A percentile compares a stretch with the other conserved stretches of the same genome.
These are phyloP conservation scores for Haematococcus sp. DNA, from an alignment of 139 green algal species.

Conservation along the genomic window DNA sequence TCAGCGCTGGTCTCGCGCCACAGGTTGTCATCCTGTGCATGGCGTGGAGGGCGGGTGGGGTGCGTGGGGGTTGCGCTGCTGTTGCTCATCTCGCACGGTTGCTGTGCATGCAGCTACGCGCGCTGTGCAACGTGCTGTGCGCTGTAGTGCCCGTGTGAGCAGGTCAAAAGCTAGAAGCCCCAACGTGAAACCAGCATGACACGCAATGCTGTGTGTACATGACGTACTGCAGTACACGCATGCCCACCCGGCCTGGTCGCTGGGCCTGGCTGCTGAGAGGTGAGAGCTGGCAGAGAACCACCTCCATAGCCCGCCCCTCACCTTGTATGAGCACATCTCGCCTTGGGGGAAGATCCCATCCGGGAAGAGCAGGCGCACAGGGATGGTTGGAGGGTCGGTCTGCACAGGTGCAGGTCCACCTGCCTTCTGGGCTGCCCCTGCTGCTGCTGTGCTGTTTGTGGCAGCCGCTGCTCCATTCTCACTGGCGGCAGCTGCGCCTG, in stretches of 20 bases:
- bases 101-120: no score
- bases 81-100: not conserved
- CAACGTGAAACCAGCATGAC: no score
- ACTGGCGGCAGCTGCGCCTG: not conserved
- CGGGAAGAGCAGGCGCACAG: slow-evolving; percentile 84
- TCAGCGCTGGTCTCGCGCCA: slow-evolving; percentile 92
- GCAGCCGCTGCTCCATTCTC: not conserved
- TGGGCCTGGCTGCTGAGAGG: no score
- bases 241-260: no score
- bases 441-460: not conserved
- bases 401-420: slow-evolving; percentile 52
- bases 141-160: no score
- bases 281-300: no score
- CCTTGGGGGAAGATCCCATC: slow-evolving; percentile 72
- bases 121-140: no score
- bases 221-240: no score
- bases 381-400: slow-evolving; percentile 87
- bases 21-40: slow-evolving; percentile 67
- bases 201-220: no score
- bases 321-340: slow-evolving; percentile 64
- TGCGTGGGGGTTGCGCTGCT: not conserved
- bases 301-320: no score
- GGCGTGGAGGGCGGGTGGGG: slow-evolving; percentile 3
- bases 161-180: no score
- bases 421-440: not conserved